Evolutionary conservation across 768 basidiomycete genomes (phyloP).

Genomic region (Mycena olivaceomarginata): DNA sequence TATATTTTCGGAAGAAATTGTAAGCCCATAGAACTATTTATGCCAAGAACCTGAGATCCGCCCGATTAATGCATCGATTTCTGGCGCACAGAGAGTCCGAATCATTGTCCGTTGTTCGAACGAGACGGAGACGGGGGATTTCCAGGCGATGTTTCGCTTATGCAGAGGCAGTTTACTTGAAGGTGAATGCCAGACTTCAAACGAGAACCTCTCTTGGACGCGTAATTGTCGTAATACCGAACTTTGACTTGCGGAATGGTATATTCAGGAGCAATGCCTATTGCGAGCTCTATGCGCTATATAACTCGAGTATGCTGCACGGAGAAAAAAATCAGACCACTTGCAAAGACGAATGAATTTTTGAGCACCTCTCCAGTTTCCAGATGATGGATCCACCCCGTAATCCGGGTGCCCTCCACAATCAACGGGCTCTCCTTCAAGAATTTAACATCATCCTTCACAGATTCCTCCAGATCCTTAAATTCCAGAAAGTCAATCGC

Average conservation of each 20-base stretch:
- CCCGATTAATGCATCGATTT: too few relatives aligned
- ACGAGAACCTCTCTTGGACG: too few relatives aligned
- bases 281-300: conserved; percentile 26
- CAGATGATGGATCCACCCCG: conserved; percentile 83
- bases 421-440: conserved; percentile 75
- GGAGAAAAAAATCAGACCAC: background rate
- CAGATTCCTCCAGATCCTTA: conserved; percentile 67
- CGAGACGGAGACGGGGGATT: too few relatives aligned
- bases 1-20: too few relatives aligned
- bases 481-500: conserved; percentile 76
- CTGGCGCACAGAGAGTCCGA: too few relatives aligned
- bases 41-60: too few relatives aligned
- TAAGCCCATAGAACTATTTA: too few relatives aligned
- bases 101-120: too few relatives aligned
- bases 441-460: conserved; percentile 75
- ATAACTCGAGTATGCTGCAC: conserved; percentile 42
- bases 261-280: background rate
- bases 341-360: background rate
- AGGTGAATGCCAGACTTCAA: too few relatives aligned
- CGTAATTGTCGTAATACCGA: too few relatives aligned
- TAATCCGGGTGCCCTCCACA: conserved; percentile 70
- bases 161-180: too few relatives aligned
- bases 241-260: background rate
- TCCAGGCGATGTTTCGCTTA: too few relatives aligned
- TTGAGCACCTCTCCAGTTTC: conserved; percentile 73